Evolutionary conservation across 2,329 filamentous ascomycete genomes (phyloP).

Genomic region (Fusarium ambrosium): DNA sequence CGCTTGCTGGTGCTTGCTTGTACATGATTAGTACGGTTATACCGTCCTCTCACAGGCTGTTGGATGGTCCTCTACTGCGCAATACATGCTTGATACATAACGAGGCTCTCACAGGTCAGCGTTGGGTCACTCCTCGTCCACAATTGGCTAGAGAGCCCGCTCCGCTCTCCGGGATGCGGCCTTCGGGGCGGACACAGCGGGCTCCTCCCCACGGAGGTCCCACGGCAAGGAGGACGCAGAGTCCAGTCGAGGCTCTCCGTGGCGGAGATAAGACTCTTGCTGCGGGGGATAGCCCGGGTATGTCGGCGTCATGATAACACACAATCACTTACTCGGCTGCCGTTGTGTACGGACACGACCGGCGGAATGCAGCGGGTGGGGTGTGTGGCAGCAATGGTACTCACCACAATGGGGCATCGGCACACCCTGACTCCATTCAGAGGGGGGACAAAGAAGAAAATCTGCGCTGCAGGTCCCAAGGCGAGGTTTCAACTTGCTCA

Average conservation of each 20-base stretch:
- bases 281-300: conserved; percentile 34
- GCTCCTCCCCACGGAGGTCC: conserved; percentile 37
- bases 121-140: conserved; percentile 17
- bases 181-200: conserved; percentile 39
- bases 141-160: conserved; percentile 23
- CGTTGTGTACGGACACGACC: conserved; percentile 19
- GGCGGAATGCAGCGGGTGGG: conserved; percentile 31
- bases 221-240: conserved; percentile 20
- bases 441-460: conserved; percentile 24
- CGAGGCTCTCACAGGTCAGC: conserved; percentile 33
- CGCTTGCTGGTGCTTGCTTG: conserved; percentile 26
- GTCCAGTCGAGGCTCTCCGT: conserved; percentile 27
- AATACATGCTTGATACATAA: conserved; percentile 12
- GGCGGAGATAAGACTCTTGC: conserved; percentile 19
- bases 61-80: conserved; percentile 13
- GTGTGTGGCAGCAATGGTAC: conserved; percentile 19
- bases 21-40: conserved; percentile 19
- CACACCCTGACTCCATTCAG: conserved; percentile 11
- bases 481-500: conserved; percentile 27
- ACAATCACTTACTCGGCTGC: conserved; percentile 9
- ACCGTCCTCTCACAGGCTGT: conserved; percentile 22
- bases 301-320: conserved; percentile 25
- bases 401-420: conserved; percentile 11
- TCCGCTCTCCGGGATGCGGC: conserved; percentile 33
- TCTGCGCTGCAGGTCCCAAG: conserved; percentile 36